Conservation (phyloP, 768 basidiomycete genomes). For the Scleroderma bovista region DNA sequence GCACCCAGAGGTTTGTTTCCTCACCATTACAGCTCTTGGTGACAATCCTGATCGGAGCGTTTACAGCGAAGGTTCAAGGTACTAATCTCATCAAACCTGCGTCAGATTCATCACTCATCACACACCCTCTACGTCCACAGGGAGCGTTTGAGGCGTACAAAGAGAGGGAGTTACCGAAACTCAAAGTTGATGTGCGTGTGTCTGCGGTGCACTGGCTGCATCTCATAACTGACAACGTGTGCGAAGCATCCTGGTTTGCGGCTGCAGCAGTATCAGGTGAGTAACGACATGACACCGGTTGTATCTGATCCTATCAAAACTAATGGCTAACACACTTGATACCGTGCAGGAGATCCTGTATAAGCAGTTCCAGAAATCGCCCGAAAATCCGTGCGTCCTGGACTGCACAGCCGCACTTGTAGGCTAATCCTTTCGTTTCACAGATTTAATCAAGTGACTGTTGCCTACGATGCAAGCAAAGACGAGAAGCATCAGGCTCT, state of each 20-base stretch:
- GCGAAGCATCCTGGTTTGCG: conserved; percentile 81
- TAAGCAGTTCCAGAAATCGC: conserved; percentile 96
- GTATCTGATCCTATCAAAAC: background rate
- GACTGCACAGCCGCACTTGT: conserved; percentile 3
- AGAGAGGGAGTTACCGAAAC: conserved; percentile 78
- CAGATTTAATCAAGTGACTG: conserved; percentile 80
- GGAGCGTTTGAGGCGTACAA: conserved; percentile 88
- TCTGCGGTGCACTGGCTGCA: background rate
- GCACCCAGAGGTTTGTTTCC: conserved; percentile 77
- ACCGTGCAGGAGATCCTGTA: conserved; percentile 70
- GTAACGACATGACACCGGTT: conserved; percentile 7
- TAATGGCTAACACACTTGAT: conserved; percentile 3
- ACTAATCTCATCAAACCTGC: background rate
- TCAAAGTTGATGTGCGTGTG: conserved; percentile 62
- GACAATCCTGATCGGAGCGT: conserved; percentile 6
- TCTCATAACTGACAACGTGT: conserved; percentile 5
- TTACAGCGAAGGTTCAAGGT: conserved; percentile 85
- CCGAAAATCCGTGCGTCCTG: conserved; percentile 80
- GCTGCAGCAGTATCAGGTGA: conserved; percentile 82
- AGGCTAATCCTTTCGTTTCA: conserved; percentile 32
- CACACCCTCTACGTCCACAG: conserved; percentile 28
- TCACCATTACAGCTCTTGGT: background rate
- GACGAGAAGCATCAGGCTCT: conserved; percentile 79
- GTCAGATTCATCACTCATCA: background rate
- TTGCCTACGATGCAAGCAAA: conserved; percentile 82